Base-by-base conservation (phyloP, 768 basidiomycete species). In the Boletellus ananas region DNA sequence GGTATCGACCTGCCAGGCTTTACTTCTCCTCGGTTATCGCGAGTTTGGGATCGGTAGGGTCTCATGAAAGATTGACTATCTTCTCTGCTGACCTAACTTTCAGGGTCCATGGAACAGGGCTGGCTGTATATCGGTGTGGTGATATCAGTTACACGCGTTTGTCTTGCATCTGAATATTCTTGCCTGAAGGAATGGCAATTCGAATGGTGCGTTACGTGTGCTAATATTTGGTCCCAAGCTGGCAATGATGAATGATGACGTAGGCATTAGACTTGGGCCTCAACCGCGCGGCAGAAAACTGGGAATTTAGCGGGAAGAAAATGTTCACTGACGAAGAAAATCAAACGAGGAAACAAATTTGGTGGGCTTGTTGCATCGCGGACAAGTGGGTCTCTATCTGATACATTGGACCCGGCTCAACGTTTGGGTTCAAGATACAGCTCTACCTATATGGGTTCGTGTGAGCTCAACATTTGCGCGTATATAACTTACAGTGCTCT, bases 261-360 rank as follows among this genome's bases (percentile, higher is more conserved):
- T 52, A 89, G 87, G 90, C 90, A 0, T 77, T 84, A 54, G 90
- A 93, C 62, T 70, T 92, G 14, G 90, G 90, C 29, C 71, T 93
- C 54, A 89, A 93, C 61, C 85, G 87, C 25, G 80, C 87, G 57
- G 80, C 88, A 4, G 79, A 84, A 21, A 79, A 77, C 47, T 93
- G 90, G 88, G 81, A 81, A 58, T 74, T 78, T 46, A 73, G 80
- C 49, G 81, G 80, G 13, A 75, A 72, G 41, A 74, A 75, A 49
- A 64, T 90, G 33, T 88, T 90, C 57, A 78, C 79, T 9, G 62
- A 69, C 13, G 75, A 81, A 58, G 89, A 90, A 64, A 81, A 78
- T 25, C 85, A 89, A 63, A 79, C 75, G 5, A 76, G 88, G 54
- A 79, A 81, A 43, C 85, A 87, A 56, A 84, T 89, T 37, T 91